Base-by-base conservation (phyloP, 1,139 yeast species). In the Suhomyces choctaworum region DNA sequence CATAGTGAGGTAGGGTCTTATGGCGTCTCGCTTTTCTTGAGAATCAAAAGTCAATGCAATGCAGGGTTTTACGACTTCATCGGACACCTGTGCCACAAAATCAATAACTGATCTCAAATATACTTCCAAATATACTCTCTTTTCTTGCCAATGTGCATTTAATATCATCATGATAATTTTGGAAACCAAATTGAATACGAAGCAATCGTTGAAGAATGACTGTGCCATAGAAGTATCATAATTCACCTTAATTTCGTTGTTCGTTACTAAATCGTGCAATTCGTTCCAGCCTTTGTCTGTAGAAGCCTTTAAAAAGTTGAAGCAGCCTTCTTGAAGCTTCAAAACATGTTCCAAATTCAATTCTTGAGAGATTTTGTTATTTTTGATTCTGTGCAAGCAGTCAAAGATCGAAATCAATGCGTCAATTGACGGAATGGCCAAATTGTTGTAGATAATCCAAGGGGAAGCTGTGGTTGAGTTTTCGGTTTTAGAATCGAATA, bases 41-140 rank as follows among this genome's bases (percentile, higher is more conserved):
- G 20, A n/a, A 3, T 20, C 25, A 4, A 25, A 16, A n/a, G 14
- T 12, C 12, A 20, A 25, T 1, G 27, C 13, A 14, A 30, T 29
- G 1, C 45, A 17, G 2, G 62, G 62, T 1, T 64, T 31, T 2
- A 71, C 27, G 4, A 60, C 49, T 13, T 59, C 64, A 24, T 73
- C 80, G 4, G 66, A 46, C 4, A 64, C 38, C 1, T 46, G 51
- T 24, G 62, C 58, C 5, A 72, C 35, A 34, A 71, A 66, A 2
- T 70, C 69, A 2, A 76, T 50, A 0, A 73, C 63, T 4, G 62
- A 59, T 5, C 52, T 46, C 13, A 78, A 47, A 37, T 69, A 66
- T 10, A 64, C 68, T 26, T 78, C 83, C 17, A 73, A 50, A 38
- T 65, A 67, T 2, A 78, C 45, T 29, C 57, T 62, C 40, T 67